A percentile compares a stretch with the other conserved stretches of the same genome.
Conservation (phyloP, 1,284 basidiomycete species). For the Puccinia brachypodii region DNA sequence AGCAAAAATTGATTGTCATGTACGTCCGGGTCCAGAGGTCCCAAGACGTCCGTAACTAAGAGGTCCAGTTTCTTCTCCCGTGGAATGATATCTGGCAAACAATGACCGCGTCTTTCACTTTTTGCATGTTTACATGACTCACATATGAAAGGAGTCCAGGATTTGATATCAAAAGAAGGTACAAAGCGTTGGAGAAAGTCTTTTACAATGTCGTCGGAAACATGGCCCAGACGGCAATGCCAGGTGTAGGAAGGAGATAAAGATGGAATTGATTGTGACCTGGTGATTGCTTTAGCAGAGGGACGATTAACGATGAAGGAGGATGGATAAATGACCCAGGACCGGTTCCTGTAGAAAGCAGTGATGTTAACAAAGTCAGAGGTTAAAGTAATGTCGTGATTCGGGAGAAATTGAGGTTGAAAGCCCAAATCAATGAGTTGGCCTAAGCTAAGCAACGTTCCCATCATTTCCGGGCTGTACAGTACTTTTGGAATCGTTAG, state of each 20-base stretch:
- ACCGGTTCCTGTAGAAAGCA: not conserved
- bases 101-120: not conserved
- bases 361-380: not conserved
- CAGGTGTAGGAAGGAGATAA: not conserved
- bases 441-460: constrained; percentile 14
- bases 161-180: not conserved
- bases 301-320: too few species aligned
- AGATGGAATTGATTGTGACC: not conserved
- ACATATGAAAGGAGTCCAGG: not conserved
- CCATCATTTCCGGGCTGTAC: constrained; percentile 7
- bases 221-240: not conserved
- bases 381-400: not conserved
- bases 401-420: not conserved
- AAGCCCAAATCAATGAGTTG: constrained; percentile 21
- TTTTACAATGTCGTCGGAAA: not conserved
- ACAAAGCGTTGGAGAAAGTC: not conserved
- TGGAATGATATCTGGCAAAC: not conserved
- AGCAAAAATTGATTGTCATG: not conserved
- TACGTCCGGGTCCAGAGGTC: not conserved
- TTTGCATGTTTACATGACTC: not conserved
- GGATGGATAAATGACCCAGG: not conserved
- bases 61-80: not conserved
- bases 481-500: not conserved
- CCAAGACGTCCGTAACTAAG: not conserved
- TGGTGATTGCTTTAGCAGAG: too few species aligned